Evolutionary conservation across 257 asterid genomes (phyloP).

Genomic region (Cordia subcordata): DNA sequence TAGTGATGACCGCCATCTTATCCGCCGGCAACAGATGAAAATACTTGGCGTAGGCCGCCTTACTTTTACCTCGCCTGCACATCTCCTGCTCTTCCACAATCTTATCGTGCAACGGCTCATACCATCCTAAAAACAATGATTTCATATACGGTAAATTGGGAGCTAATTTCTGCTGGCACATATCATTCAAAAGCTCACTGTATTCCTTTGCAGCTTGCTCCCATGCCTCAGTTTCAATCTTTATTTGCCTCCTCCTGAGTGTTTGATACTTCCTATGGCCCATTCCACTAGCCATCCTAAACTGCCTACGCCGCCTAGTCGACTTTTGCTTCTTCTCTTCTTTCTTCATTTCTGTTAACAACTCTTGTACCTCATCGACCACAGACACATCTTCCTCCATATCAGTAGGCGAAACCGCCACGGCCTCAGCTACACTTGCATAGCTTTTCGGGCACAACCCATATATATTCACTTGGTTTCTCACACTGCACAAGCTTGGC

Average conservation of each 20-base stretch:
- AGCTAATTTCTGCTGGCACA: constrained; percentile 86
- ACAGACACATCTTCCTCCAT: constrained; percentile 48
- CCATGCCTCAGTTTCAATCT: constrained; percentile 88
- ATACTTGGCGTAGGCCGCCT: constrained; percentile 47
- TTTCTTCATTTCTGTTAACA: constrained; percentile 47
- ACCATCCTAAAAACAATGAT: constrained; percentile 86
- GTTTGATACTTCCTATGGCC: constrained; percentile 38
- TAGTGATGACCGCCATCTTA: constrained; percentile 85
- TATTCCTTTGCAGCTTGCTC: constrained; percentile 73
- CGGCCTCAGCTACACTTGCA: constrained; percentile 82
- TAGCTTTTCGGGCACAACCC: constrained; percentile 41
- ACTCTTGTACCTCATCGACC: constrained; percentile 50
- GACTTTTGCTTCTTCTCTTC: constrained; percentile 41
- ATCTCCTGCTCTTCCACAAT: constrained; percentile 69
- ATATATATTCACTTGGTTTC: constrained; percentile 16
- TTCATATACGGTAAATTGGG: constrained; percentile 89
- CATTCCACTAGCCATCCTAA: constrained; percentile 31
- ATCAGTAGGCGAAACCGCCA: constrained; percentile 44
- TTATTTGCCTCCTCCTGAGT: constrained; percentile 65
- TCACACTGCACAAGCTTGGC: constrained; percentile 11
- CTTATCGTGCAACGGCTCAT: constrained; percentile 72
- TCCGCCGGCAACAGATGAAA: constrained; percentile 77
- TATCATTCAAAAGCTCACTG: constrained; percentile 67
- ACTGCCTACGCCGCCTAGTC: constrained; percentile 25
- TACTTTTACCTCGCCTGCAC: constrained; percentile 52